These are phyloP conservation scores for Globisporangium spiculum DNA, from an alignment of 352 stramenopile genomes.

Conservation along the genomic window DNA sequence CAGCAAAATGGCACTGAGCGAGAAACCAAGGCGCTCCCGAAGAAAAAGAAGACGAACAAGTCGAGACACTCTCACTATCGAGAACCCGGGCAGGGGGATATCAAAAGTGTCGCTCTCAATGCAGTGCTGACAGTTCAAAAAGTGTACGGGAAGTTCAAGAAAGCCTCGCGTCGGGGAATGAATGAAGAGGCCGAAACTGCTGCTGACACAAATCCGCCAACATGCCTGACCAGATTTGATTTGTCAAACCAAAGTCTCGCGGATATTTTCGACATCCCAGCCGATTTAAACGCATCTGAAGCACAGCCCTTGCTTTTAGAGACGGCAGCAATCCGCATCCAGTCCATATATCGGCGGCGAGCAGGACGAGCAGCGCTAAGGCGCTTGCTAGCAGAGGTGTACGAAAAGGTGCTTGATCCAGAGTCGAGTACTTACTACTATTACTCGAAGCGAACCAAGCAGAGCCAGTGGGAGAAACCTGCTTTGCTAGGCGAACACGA, in stretches of 20 bases:
- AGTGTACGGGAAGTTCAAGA: neutral
- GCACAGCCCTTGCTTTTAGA: neutral
- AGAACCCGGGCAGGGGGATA: neutral
- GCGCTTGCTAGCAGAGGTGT: conserved; percentile 11
- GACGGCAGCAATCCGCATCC: neutral
- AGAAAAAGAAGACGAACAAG: neutral
- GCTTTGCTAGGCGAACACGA: conserved; percentile 14
- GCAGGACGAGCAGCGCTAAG: conserved; percentile 1
- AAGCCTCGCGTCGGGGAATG: neutral
- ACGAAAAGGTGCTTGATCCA: conserved; percentile 34
- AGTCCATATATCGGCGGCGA: conserved; percentile 3
- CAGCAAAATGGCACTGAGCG: neutral
- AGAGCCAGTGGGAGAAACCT: conserved; percentile 33
- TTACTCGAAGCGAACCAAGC: conserved; percentile 27
- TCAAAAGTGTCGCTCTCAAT: neutral
- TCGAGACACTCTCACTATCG: neutral
- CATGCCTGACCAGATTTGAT: neutral
- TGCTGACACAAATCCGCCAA: neutral
- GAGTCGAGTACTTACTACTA: conserved; percentile 32
- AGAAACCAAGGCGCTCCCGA: neutral
- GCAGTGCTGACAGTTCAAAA: neutral
- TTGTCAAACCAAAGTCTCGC: neutral
- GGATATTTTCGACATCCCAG: neutral
- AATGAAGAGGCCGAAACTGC: neutral
- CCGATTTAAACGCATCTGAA: neutral